A percentile compares a stretch with the other conserved stretches of the same genome.
These are phyloP conservation scores for Saturnispora diversa DNA, from an alignment of 805 yeast genomes.

Conservation along the genomic window DNA sequence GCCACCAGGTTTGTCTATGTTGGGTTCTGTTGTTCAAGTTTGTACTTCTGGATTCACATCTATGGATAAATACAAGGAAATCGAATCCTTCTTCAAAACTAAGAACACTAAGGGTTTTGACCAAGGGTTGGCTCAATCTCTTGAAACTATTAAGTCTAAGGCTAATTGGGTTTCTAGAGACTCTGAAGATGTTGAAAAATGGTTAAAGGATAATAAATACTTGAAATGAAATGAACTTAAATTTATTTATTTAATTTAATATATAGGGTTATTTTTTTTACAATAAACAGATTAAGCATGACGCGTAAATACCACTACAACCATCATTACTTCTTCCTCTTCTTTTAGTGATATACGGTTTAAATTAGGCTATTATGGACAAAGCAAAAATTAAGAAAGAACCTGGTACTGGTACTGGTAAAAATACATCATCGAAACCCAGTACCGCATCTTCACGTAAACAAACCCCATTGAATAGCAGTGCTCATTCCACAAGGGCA, in stretches of 20 bases:
- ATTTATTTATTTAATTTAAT: too few relatives aligned
- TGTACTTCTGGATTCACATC: conserved; percentile 40
- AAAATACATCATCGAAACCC: not conserved
- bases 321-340: too few relatives aligned
- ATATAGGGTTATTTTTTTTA: not conserved
- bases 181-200: conserved; percentile 34
- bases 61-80: conserved; percentile 33
- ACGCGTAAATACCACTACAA: not conserved
- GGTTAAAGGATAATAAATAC: conserved; percentile 33
- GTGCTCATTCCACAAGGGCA: not conserved
- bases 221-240: conserved; percentile 14
- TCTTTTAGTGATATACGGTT: too few relatives aligned
- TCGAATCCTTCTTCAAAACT: conserved; percentile 39
- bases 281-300: not conserved
- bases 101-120: conserved; percentile 52
- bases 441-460: not conserved
- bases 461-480: not conserved
- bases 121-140: conserved; percentile 46
- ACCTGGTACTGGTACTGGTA: not conserved
- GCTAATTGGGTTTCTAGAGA: conserved; percentile 52
- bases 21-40: conserved; percentile 63
- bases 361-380: not conserved
- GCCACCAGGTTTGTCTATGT: conserved; percentile 77
- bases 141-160: conserved; percentile 48
- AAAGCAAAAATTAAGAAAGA: conserved; percentile 4